phyloP scores from a whole-genome alignment of 148 eudicot species.

The Fagopyrum esculentum region DNA sequence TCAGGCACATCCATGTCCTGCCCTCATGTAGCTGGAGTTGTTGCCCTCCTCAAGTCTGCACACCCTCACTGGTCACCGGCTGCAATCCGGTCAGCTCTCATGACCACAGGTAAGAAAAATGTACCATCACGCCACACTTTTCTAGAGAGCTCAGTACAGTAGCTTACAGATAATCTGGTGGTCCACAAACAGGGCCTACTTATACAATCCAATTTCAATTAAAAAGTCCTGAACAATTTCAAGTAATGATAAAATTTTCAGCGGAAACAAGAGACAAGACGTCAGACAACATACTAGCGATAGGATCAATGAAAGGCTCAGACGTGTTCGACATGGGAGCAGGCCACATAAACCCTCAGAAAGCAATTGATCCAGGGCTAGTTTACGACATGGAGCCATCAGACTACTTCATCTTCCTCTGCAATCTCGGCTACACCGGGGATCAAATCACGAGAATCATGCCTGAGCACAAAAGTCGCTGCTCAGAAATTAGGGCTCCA shows the following conservation, averaged over 20 bases:
- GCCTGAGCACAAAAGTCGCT: background rate
- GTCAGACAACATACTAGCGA: slow-evolving; percentile 1
- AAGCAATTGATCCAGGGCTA: slow-evolving; percentile 8
- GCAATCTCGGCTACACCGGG: slow-evolving; percentile 8
- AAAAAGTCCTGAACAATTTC: background rate
- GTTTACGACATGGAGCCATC: background rate
- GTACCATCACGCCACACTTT: background rate
- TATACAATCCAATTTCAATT: too few relatives aligned
- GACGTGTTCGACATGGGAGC: slow-evolving; percentile 9
- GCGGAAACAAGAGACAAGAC: slow-evolving; percentile 8
- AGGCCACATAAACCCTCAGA: slow-evolving; percentile 4
- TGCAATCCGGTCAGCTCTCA: slow-evolving; percentile 9
- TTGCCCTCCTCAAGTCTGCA: background rate
- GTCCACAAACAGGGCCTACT: too few relatives aligned
- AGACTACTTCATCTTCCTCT: slow-evolving; percentile 8
- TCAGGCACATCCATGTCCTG: slow-evolving; percentile 13
- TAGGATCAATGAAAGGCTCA: slow-evolving; percentile 9
- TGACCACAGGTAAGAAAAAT: slow-evolving; percentile 9
- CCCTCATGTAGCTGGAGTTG: slow-evolving; percentile 6
- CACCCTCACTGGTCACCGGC: slow-evolving; percentile 13
- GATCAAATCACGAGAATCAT: background rate
- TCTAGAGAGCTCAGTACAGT: too few relatives aligned
- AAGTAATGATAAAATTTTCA: background rate
- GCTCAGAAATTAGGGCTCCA: background rate
- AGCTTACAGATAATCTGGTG: too few relatives aligned